phyloP scores from a whole-genome alignment of 768 basidiomycete genomes.

The Suillus ampliporus region DNA sequence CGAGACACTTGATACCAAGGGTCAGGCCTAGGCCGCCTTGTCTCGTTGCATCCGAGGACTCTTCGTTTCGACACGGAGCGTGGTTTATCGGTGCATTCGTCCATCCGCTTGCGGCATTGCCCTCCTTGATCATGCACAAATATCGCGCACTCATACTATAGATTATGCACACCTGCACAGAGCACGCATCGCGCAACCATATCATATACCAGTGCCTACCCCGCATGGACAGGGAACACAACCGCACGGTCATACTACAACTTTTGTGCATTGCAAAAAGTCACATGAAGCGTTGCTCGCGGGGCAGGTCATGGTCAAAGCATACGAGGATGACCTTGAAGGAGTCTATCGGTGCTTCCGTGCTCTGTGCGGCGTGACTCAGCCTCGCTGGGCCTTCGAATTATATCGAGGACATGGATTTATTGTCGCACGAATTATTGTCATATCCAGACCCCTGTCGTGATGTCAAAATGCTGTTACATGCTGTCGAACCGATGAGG shows the following conservation, averaged over 20 bases:
- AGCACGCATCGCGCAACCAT: background rate
- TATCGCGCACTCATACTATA: background rate
- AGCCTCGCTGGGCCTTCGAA: background rate
- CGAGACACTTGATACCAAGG: background rate
- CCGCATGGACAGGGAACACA: background rate
- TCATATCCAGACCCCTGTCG: background rate
- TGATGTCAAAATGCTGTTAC: background rate
- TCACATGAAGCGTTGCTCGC: background rate
- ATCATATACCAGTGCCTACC: background rate
- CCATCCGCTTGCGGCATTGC: slow-evolving; percentile 6
- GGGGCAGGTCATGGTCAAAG: slow-evolving; percentile 7
- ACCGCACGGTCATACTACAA: background rate
- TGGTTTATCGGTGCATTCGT: slow-evolving; percentile 11
- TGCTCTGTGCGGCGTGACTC: slow-evolving; percentile 12
- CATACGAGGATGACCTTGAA: slow-evolving; percentile 10
- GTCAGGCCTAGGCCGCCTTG: slow-evolving; percentile 7
- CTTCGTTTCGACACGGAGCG: background rate
- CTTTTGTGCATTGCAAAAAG: background rate
- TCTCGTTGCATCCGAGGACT: slow-evolving; percentile 1
- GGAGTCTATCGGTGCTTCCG: slow-evolving; percentile 19
- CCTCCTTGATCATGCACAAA: background rate
- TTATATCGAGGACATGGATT: background rate
- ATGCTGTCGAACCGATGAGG: background rate
- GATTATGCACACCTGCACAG: background rate
- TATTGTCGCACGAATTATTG: background rate